Conservation (phyloP, 2,329 filamentous ascomycete species). For the Trichothecium roseum region DNA sequence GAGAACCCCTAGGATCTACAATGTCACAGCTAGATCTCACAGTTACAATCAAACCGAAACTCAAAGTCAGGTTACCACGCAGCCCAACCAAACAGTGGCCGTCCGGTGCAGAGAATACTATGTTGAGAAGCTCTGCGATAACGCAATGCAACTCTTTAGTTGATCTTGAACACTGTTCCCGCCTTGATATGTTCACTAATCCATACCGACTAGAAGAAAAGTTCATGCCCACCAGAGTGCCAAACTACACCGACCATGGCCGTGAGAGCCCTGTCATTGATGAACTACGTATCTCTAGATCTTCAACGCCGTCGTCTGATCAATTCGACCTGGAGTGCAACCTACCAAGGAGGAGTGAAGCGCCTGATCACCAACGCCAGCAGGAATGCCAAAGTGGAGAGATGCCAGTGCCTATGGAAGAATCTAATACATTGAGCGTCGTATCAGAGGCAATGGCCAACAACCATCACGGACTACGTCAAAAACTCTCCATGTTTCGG, state of each 20-base stretch:
- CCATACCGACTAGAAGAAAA: conserved; percentile 8
- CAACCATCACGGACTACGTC: conserved; percentile 10
- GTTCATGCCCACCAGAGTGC: conserved; percentile 3
- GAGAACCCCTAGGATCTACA: conserved; percentile 1
- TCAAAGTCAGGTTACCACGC: conserved; percentile 23
- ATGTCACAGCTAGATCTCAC: background rate
- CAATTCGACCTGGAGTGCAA: conserved; percentile 22
- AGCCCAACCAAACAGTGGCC: conserved; percentile 14
- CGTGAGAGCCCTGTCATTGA: conserved; percentile 8
- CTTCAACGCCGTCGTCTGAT: conserved; percentile 13
- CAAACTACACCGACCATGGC: conserved; percentile 6
- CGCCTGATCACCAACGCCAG: conserved; percentile 3
- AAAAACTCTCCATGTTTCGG: conserved; percentile 20
- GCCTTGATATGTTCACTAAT: conserved; percentile 3
- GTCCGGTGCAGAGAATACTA: conserved; percentile 6
- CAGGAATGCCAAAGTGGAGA: conserved; percentile 5
- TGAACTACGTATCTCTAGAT: background rate
- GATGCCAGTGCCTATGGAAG: conserved; percentile 5
- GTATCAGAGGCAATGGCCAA: conserved; percentile 2
- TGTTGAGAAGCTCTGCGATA: conserved; percentile 12
- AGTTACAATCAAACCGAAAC: conserved; percentile 10
- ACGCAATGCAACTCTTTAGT: conserved; percentile 22
- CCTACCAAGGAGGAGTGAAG: conserved; percentile 10
- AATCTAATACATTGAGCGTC: conserved; percentile 7
- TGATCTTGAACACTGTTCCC: conserved; percentile 14